Evolutionary conservation across 2,329 filamentous ascomycete genomes (phyloP), one percentile per base, ranked within the genome.

Genomic region (Stagonosporopsis vannaccii): DNA sequence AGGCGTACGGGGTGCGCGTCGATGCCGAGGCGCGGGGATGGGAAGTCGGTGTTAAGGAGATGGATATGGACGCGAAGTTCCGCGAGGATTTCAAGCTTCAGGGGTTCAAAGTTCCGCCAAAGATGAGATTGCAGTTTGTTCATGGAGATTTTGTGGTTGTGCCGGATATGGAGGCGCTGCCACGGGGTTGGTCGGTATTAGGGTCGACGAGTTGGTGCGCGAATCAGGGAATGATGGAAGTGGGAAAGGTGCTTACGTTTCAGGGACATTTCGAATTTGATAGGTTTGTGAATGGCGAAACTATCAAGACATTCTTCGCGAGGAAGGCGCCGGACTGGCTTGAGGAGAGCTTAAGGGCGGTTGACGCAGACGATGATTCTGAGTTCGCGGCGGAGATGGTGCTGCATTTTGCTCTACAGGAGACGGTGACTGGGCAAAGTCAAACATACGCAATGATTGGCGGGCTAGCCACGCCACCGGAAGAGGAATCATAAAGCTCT

Each of bases 201-300:
- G 71, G 71, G 1, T 60, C 37, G 12, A 73, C 70, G 1, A 53
- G 19, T 65, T 69, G 75, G 45, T 80, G 78, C 57, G 60, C 54
- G 0, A 63, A 77, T 6, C 77, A 80, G 52, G 79, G 78, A 0
- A 50, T 79, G 5, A 78, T 76, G 53, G 60, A 77, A 52, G 62
- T 72, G 1, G 73, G 74, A 0, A 65, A 76, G 0, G 64, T 80
- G 0, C 63, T 81, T 17, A 80, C 77, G 0, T 75, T 74, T 23
- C 77, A 80, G 42, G 78, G 78, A 0, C 78, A 80, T 57, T 78
- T 78, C 20, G 79, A 80, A 51, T 81, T 80, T 61, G 75, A 80
- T 56, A 52, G 65, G 0, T 79, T 78, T 49, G 65, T 80, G 9
- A 79, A 77, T 46, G 61, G 67, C 0, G 75, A 79, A 65, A 75